Conservation (phyloP, 257 asterid genomes). For the Gentiana straminea region DNA sequence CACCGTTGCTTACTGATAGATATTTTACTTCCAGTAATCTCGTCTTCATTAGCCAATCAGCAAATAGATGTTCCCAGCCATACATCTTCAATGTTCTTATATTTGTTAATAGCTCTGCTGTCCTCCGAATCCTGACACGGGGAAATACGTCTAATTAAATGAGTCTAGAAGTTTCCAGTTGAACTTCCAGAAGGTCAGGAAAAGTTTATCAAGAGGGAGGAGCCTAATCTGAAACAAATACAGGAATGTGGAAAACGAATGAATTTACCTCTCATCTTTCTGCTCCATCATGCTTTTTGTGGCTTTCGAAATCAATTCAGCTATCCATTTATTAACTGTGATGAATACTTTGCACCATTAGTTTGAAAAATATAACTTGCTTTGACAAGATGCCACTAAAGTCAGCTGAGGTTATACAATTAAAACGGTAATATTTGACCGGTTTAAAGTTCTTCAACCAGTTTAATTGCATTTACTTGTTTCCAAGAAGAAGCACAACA, state of each 20-base stretch:
- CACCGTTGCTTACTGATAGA: slow-evolving; percentile 50
- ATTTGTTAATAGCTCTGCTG: slow-evolving; percentile 63
- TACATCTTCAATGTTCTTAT: slow-evolving; percentile 92
- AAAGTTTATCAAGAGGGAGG: not conserved
- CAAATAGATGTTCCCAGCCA: slow-evolving; percentile 82
- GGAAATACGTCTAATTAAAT: slow-evolving; percentile 5
- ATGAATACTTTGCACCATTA: not conserved
- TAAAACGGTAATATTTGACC: too few species aligned
- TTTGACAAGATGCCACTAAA: not conserved
- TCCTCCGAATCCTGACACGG: slow-evolving; percentile 68
- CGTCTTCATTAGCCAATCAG: slow-evolving; percentile 74
- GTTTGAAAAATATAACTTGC: not conserved
- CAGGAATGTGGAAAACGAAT: too few species aligned
- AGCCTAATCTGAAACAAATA: too few species aligned
- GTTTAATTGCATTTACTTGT: too few species aligned
- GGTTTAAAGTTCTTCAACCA: too few species aligned
- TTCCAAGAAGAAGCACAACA: too few species aligned
- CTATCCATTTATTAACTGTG: slow-evolving; percentile 97
- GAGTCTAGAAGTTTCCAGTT: too few species aligned
- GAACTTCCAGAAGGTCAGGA: not conserved
- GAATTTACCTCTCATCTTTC: slow-evolving; percentile 77
- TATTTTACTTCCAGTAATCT: slow-evolving; percentile 67
- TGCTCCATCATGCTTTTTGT: slow-evolving; percentile 92
- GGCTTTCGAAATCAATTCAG: slow-evolving; percentile 76
- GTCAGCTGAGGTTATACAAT: too few species aligned